Evolutionary conservation across 345 rosid species (phyloP), one percentile per base, ranked within the genome.

Genomic region (Sonneratia alba): DNA sequence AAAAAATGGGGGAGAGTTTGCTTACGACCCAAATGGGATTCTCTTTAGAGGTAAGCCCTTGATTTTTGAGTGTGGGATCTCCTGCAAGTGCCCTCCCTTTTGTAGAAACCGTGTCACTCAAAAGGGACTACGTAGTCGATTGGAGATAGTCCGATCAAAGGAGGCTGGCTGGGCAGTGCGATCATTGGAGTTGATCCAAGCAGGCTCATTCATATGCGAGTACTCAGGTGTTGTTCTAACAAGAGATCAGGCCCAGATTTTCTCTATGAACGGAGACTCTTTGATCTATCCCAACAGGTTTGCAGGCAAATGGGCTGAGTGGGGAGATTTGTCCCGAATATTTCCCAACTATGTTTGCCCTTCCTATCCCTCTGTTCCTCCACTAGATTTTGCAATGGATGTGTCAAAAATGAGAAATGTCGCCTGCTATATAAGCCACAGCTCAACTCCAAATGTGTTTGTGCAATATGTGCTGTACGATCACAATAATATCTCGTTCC

Each of bases 111-210:
- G 97, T 59, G 90, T 90, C 61, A 47, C 89, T 15, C 99, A 95
- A 74, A 84, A 77, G 65, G 99, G 99, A 65, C 72, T 88, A 75
- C 88, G 79, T 72, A 75, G 77, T 72, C 88, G 83, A 67, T 76
- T 95, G 76, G 99, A 95, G 81, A 88, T 95, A 69, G 92, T 92
- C 79, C 89, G 98, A 79, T 92, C 99, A 0, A 79, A 76, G 69
- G 91, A 92, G 83, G 90, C 97, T 0, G 93, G 96, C 22, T 95
- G 97, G 97, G 97, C 91, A 68, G 97, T 95, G 59, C 81, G 99
- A 79, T 82, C 89, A 67, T 79, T 95, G 76, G 96, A 92, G 73
- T 74, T 95, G 87, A 87, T 95, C 70, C 88, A 79, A 74, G 92
- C 99, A 16, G 99, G 99, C 70, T 81, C 88, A 73, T 95, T 92